A percentile compares a stretch with the other conserved stretches of the same genome.
Conservation (phyloP, 768 basidiomycete species). For the Lentinula sp. region DNA sequence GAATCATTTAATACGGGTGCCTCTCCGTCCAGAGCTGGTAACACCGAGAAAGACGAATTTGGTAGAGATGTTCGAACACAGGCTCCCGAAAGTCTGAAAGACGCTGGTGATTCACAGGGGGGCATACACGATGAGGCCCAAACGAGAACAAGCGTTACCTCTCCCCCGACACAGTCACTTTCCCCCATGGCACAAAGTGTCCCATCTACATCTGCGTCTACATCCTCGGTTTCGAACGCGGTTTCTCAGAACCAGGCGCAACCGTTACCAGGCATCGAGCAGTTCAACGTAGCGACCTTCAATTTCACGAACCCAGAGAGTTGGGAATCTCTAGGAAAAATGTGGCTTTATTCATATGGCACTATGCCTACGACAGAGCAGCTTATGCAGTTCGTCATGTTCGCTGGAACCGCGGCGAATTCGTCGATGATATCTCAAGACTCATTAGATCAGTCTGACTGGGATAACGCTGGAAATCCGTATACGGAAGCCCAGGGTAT, state of each 20-base stretch:
- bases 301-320: slow-evolving; percentile 66
- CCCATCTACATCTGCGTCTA: slow-evolving; percentile 36
- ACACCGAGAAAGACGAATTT: slow-evolving; percentile 74
- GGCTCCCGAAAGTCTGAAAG: slow-evolving; percentile 30
- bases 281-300: slow-evolving; percentile 67
- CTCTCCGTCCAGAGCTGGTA: slow-evolving; percentile 15
- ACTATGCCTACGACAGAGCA: slow-evolving; percentile 66
- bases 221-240: slow-evolving; percentile 25
- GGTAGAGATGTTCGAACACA: slow-evolving; percentile 70
- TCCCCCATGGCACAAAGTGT: slow-evolving; percentile 37
- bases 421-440: not conserved
- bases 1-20: slow-evolving; percentile 1
- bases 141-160: not conserved
- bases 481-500: not conserved
- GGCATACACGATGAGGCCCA: not conserved
- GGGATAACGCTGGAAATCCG: not conserved
- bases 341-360: slow-evolving; percentile 70
- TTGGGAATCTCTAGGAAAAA: slow-evolving; percentile 77
- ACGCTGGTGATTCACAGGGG: not conserved
- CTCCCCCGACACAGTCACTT: slow-evolving; percentile 6
- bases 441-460: not conserved
- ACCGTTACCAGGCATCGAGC: slow-evolving; percentile 46
- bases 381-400: slow-evolving; percentile 68
- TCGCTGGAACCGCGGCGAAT: not conserved
- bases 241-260: slow-evolving; percentile 15